phyloP scores from a whole-genome alignment of 306 rosid species.

The Ziziphus jujuba region DNA sequence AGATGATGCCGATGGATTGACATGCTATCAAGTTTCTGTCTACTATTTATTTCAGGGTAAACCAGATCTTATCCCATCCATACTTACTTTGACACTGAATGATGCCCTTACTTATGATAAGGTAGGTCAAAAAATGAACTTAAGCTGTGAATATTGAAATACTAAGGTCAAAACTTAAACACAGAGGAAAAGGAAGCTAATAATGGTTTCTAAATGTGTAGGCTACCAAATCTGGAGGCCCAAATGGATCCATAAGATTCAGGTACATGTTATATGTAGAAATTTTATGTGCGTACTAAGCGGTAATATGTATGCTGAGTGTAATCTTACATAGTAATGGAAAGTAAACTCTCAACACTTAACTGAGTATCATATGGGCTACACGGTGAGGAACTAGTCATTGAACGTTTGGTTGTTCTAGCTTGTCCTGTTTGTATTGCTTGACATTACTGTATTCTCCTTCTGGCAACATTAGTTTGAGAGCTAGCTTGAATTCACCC shows the following conservation, averaged over 20 bases:
- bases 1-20: conserved; percentile 1
- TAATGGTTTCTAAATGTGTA: conserved; percentile 44
- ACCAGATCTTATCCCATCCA: conserved; percentile 64
- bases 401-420: too few relatives aligned
- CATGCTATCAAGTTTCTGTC: conserved; percentile 14
- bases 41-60: conserved; percentile 54
- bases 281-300: too few relatives aligned
- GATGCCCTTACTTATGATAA: conserved; percentile 87
- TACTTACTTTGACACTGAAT: conserved; percentile 74
- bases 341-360: too few relatives aligned
- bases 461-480: neutral
- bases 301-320: too few relatives aligned
- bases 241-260: conserved; percentile 91
- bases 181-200: conserved; percentile 14
- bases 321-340: too few relatives aligned
- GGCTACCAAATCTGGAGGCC: conserved; percentile 96
- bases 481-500: conserved; percentile 14
- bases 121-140: conserved; percentile 43
- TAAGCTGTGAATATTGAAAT: neutral
- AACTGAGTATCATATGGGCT: too few relatives aligned
- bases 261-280: conserved; percentile 52
- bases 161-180: neutral
- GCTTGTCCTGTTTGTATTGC: neutral
- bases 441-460: neutral
- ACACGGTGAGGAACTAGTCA: too few relatives aligned